Base-by-base conservation (phyloP, 805 yeast species). In the Torulaspora delbrueckii region DNA sequence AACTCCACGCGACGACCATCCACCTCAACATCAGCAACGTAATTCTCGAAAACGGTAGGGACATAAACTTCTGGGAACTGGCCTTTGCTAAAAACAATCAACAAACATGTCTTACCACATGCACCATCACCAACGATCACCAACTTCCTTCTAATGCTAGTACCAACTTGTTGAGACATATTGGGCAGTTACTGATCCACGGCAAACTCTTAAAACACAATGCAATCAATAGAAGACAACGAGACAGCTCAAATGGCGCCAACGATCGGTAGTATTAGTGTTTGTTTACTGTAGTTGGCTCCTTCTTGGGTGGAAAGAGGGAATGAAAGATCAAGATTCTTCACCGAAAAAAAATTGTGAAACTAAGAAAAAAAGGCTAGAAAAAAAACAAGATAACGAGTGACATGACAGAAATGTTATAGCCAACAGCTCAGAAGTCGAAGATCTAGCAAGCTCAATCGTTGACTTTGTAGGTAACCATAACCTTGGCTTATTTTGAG, bases 61-160 rank as follows among this genome's bases (percentile, higher is more conserved):
- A 89, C 96, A 65, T 88, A 88, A 52, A 87, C 91, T 68, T 87
- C 95, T 49, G 96, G 96, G 76, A 88, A 89, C 56, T 82, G 86
- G 63, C 88, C 96, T 72, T 84, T 87, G 59, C 85, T 85, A 68
- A 81, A 85, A 49, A 79, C 85, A 73, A 89, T 88, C 68, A 88
- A 76, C 59, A 88, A 74, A 78, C 96, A 89, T 6, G 96, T 89
- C 66, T 88, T 88, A 74, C 96, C 96, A 75, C 96, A 89, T 47
- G 96, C 96, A 80, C 96, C 96, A 69, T 88, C 96, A 69, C 96
- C 96, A 46, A 88, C 96, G 64, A 89, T 86, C 67, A 89, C 96
- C 63, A 88, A 77, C 72, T 88, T 88, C 73, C 84, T 82, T 76
- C 88, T 70, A 48, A 69, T 66, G 48, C 63, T 61, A 38, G 54